phyloP scores from a whole-genome alignment of 805 yeast genomes.

The Wickerhamiella brachini region DNA sequence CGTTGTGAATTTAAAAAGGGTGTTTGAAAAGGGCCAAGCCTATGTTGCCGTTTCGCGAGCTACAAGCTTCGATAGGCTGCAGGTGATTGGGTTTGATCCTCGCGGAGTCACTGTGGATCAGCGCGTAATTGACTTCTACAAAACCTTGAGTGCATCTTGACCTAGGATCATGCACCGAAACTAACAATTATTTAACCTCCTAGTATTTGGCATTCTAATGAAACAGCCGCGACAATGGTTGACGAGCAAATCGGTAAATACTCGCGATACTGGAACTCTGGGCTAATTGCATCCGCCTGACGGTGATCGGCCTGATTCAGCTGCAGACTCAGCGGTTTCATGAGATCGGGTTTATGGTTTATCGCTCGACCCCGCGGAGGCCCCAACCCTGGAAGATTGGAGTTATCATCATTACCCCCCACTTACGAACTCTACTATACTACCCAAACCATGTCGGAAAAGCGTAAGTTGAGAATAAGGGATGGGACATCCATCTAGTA shows the following conservation, averaged over 20 bases:
- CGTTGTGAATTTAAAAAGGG: slow-evolving; percentile 57
- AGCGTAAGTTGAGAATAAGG: neutral
- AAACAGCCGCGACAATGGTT: no score
- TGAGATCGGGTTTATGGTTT: neutral
- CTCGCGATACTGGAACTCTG: no score
- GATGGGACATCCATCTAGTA: no score
- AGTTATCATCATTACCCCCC: neutral
- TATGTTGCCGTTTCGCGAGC: slow-evolving; percentile 95
- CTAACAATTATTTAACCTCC: neutral
- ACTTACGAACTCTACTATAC: neutral
- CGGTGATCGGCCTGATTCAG: no score
- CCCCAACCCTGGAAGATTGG: neutral
- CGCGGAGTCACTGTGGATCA: slow-evolving; percentile 54
- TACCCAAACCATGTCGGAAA: neutral
- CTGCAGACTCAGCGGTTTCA: no score
- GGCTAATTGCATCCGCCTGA: no score
- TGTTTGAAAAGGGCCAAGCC: slow-evolving; percentile 89
- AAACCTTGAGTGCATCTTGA: slow-evolving; percentile 7
- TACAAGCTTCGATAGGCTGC: slow-evolving; percentile 62
- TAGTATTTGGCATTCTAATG: neutral
- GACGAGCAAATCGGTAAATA: no score
- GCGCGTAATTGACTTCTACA: slow-evolving; percentile 58
- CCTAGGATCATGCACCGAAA: no score
- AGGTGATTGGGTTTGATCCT: slow-evolving; percentile 60
- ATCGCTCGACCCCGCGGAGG: neutral